Conservation (phyloP, 345 rosid genomes). For the Hibiscus trionum region DNA sequence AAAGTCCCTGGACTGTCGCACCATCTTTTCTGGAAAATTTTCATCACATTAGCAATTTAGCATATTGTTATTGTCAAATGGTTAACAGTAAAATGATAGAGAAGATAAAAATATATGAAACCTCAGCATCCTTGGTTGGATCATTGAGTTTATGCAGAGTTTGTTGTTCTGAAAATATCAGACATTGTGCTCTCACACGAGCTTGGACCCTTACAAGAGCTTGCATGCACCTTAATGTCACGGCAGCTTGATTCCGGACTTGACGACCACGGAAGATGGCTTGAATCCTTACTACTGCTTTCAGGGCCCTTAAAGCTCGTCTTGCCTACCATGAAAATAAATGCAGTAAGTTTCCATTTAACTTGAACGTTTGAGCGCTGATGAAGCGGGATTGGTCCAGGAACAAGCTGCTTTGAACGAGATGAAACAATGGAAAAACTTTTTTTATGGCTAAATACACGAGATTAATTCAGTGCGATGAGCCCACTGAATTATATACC, state of each 20-base stretch:
- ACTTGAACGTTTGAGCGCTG: neutral
- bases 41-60: neutral
- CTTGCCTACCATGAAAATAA: slow-evolving; percentile 47
- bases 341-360: neutral
- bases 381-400: neutral
- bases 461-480: neutral
- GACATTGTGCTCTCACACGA: slow-evolving; percentile 56
- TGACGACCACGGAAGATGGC: slow-evolving; percentile 78
- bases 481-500: no score
- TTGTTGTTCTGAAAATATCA: slow-evolving; percentile 31
- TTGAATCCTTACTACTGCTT: slow-evolving; percentile 76
- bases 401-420: neutral
- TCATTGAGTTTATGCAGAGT: slow-evolving; percentile 24
- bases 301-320: slow-evolving; percentile 73
- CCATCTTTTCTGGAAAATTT: neutral
- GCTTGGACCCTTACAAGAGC: slow-evolving; percentile 93
- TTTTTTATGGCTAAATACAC: neutral
- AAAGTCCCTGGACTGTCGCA: neutral
- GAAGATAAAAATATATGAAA: neutral
- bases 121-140: slow-evolving; percentile 41
- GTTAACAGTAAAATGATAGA: neutral
- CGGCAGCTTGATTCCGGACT: slow-evolving; percentile 86
- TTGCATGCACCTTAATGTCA: slow-evolving; percentile 90
- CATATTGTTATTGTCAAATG: neutral
- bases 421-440: no score